Conservation (phyloP, 2,329 filamentous ascomycete species). For the Stagonosporopsis chrysanthemi region DNA sequence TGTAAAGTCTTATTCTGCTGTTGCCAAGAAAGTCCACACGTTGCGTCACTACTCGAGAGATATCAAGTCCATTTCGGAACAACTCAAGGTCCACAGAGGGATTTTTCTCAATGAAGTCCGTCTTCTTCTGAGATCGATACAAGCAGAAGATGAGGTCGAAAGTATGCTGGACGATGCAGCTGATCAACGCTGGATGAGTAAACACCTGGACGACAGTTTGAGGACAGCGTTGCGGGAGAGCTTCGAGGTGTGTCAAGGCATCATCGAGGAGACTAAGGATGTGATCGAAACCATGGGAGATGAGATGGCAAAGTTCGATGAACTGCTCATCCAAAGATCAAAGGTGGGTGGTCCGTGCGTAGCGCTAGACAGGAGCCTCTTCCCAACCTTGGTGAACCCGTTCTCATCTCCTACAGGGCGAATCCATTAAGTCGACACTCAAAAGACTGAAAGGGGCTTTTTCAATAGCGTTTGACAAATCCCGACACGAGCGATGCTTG, state of each 20-base stretch:
- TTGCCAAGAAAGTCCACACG: constrained; percentile 20
- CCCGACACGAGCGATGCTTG: constrained; percentile 26
- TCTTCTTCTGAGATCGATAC: constrained; percentile 25
- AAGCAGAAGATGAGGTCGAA: constrained; percentile 24
- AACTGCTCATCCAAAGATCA: constrained; percentile 18
- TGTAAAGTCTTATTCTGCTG: constrained; percentile 27
- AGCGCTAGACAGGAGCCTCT: not conserved
- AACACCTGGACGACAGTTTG: constrained; percentile 27
- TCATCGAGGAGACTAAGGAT: constrained; percentile 26
- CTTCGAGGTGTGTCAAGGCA: constrained; percentile 23
- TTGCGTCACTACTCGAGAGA: constrained; percentile 32
- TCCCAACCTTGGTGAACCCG: not conserved
- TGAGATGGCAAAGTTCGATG: constrained; percentile 29
- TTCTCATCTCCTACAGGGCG: constrained; percentile 13
- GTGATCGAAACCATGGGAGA: constrained; percentile 18
- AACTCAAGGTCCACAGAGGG: constrained; percentile 24
- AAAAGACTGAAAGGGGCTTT: constrained; percentile 22
- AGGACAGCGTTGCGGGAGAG: constrained; percentile 22
- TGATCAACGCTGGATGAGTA: constrained; percentile 24
- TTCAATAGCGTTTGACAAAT: constrained; percentile 28
- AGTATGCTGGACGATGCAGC: constrained; percentile 28
- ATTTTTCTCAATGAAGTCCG: constrained; percentile 36
- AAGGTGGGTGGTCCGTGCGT: constrained; percentile 19
- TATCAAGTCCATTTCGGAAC: constrained; percentile 22
- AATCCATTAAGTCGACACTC: constrained; percentile 25